Evolutionary conservation across 176 grass and related monocot species (phyloP).

Genomic region (Canna indica): DNA sequence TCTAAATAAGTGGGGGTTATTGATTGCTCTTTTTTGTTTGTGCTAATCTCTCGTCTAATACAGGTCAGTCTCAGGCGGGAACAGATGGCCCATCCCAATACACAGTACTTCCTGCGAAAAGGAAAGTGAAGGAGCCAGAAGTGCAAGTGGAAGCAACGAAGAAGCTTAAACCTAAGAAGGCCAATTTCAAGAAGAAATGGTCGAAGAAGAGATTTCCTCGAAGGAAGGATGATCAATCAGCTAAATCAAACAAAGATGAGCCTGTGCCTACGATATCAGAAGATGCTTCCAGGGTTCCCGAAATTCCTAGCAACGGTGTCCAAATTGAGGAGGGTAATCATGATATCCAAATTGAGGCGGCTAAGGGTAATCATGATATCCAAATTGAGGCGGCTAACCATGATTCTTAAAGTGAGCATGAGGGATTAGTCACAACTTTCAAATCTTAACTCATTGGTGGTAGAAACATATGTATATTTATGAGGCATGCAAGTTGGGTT

Average conservation of each 20-base stretch:
- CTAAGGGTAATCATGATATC: conserved; percentile 19
- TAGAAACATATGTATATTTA: not conserved
- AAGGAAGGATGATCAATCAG: conserved; percentile 27
- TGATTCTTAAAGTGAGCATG: not conserved
- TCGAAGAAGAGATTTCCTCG: conserved; percentile 38
- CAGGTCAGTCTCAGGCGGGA: conserved; percentile 48
- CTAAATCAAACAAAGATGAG: conserved; percentile 29
- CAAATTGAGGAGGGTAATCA: not conserved
- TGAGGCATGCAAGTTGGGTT: not conserved
- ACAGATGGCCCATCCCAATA: conserved; percentile 44
- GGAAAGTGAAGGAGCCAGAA: conserved; percentile 42
- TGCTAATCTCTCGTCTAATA: conserved; percentile 11
- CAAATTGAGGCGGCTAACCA: not conserved
- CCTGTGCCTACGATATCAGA: conserved; percentile 8
- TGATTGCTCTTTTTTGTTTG: not conserved
- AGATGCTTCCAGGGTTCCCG: not conserved
- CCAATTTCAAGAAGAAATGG: conserved; percentile 62
- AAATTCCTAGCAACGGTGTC: no score
- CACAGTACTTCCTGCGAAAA: conserved; percentile 58
- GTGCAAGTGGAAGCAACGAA: conserved; percentile 34
- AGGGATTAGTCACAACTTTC: not conserved
- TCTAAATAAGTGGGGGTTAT: not conserved
- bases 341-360: not conserved
- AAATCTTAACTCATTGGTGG: not conserved
- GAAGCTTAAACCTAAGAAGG: conserved; percentile 53